Conservation (phyloP, 2,329 filamentous ascomycete genomes). For the Aureobasidium uvarum region DNA sequence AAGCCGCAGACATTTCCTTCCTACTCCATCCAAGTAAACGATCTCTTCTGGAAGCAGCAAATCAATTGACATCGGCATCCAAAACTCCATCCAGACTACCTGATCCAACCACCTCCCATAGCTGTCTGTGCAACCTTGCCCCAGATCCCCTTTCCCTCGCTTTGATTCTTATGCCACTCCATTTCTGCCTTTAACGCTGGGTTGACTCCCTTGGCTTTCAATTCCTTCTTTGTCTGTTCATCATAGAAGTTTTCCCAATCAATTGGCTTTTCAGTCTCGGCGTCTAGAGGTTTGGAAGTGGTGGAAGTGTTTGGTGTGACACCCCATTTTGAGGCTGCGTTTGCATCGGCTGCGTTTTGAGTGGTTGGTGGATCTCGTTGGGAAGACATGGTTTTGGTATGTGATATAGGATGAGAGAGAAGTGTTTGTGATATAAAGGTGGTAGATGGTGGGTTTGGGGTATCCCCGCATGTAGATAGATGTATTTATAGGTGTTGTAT, state of each 20-base stretch:
- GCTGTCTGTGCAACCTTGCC: constrained; percentile 28
- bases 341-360: not conserved
- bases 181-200: constrained; percentile 30
- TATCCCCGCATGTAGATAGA: not conserved
- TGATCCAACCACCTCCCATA: constrained; percentile 28
- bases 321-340: constrained; percentile 28
- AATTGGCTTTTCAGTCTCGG: constrained; percentile 11
- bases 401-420: not conserved
- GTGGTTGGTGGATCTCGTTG: not conserved
- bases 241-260: constrained; percentile 27
- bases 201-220: constrained; percentile 28
- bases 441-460: not conserved
- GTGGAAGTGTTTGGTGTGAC: constrained; percentile 17
- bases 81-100: not conserved
- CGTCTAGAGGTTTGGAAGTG: constrained; percentile 9
- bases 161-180: constrained; percentile 25
- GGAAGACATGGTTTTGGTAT: not conserved
- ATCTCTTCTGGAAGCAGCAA: too few species aligned
- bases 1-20: too few species aligned
- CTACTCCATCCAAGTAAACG: too few species aligned
- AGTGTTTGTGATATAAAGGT: not conserved
- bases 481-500: not conserved
- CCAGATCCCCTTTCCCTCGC: constrained; percentile 25
- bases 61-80: too few species aligned
- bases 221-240: constrained; percentile 26